Conservation (phyloP, 73 alveolate genomes). For the Symbiodinium pilosum region DNA sequence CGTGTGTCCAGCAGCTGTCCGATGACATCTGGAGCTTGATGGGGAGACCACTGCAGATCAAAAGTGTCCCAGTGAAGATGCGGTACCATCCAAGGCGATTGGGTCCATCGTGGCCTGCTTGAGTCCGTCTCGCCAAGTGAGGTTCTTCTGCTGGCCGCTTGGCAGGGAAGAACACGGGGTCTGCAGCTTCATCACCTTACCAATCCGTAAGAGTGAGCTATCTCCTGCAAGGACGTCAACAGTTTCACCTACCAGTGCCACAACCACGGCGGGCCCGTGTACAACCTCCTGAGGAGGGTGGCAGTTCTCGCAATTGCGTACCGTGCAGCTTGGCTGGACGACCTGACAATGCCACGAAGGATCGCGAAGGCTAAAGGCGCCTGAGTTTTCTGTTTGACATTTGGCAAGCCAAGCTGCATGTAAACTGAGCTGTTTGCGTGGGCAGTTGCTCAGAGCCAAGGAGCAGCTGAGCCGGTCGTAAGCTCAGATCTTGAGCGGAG, state of each 20-base stretch:
- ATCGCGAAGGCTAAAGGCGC: not conserved
- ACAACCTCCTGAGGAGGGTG: constrained; percentile 29
- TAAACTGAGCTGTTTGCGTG: no score
- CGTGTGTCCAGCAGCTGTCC: no score
- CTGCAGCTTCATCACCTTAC: no score
- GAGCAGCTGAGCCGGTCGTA: constrained; percentile 5
- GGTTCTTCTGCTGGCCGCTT: not conserved
- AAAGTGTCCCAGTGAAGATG: no score
- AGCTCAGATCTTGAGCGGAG: not conserved
- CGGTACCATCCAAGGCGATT: not conserved
- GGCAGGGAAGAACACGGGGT: not conserved
- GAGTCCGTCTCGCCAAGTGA: constrained; percentile 12
- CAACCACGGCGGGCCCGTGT: constrained; percentile 17
- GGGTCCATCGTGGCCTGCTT: constrained; percentile 1
- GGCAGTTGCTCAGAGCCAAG: not conserved
- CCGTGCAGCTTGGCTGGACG: not conserved
- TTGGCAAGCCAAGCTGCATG: no score
- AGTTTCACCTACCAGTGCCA: constrained; percentile 34
- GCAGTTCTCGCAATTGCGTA: not conserved
- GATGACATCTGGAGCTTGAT: no score
- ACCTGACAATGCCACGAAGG: no score
- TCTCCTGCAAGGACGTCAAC: not conserved
- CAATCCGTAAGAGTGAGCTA: not conserved
- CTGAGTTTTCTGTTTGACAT: no score
- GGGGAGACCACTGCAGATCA: no score